These are phyloP conservation scores for Limnanthes douglasii DNA, from an alignment of 345 rosid species.

Conservation along the genomic window DNA sequence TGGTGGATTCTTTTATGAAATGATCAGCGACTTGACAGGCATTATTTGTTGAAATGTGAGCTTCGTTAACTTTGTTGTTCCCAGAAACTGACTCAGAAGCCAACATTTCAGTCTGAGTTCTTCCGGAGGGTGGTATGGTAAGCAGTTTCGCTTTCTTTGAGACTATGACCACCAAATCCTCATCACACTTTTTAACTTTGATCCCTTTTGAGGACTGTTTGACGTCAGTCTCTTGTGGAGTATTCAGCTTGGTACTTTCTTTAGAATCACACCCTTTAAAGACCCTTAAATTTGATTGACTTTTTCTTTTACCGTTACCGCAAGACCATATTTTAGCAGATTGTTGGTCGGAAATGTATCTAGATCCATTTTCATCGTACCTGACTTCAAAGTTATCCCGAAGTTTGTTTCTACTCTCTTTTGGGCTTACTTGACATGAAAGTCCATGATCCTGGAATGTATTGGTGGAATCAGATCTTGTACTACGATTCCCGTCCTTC, in stretches of 20 bases:
- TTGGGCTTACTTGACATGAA: constrained; percentile 21
- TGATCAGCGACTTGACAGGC: constrained; percentile 23
- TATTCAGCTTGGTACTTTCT: constrained; percentile 22
- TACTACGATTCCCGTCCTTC: constrained; percentile 41
- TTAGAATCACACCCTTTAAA: constrained; percentile 24
- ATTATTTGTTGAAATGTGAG: constrained; percentile 19
- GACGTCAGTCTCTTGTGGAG: constrained; percentile 17
- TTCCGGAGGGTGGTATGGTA: constrained; percentile 28
- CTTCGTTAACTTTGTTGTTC: constrained; percentile 37
- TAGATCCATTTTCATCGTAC: constrained; percentile 23
- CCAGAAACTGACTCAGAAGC: constrained; percentile 21
- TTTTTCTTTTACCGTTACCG: constrained; percentile 22
- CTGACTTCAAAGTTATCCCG: constrained; percentile 23
- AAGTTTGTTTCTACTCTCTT: constrained; percentile 25
- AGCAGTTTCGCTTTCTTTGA: constrained; percentile 24
- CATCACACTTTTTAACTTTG: neutral
- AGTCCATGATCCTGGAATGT: constrained; percentile 19
- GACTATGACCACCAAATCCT: too few relatives aligned
- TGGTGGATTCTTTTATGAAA: constrained; percentile 47
- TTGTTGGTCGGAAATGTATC: constrained; percentile 29
- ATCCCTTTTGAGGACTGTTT: constrained; percentile 15
- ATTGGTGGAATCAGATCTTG: constrained; percentile 26
- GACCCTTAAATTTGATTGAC: constrained; percentile 9
- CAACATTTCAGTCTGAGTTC: constrained; percentile 25
- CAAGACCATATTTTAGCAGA: constrained; percentile 13